These are phyloP conservation scores for Aureobasidium sp. DNA, from an alignment of 2,329 filamentous ascomycete species.

Conservation along the genomic window DNA sequence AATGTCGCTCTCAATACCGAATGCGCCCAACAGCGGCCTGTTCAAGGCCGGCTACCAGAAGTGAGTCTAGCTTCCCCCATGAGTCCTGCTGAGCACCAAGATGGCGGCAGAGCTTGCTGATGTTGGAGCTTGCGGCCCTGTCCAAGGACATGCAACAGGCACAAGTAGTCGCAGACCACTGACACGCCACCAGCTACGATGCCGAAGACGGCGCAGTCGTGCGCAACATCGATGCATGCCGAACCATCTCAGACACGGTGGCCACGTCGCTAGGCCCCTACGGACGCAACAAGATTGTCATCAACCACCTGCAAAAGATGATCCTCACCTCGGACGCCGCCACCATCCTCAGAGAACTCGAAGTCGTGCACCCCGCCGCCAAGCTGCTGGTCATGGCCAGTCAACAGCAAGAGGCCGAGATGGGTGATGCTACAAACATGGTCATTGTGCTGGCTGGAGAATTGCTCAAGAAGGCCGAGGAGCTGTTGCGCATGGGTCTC, in stretches of 20 bases:
- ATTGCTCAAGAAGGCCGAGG: constrained; percentile 92
- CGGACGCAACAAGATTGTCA: constrained; percentile 98
- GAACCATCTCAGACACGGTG: constrained; percentile 89
- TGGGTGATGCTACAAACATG: constrained; percentile 96
- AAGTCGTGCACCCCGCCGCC: constrained; percentile 94
- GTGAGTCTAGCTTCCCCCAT: constrained; percentile 42
- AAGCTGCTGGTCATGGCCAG: constrained; percentile 98
- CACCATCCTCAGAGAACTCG: constrained; percentile 92
- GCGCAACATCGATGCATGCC: constrained; percentile 97
- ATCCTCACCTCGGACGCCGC: constrained; percentile 96
- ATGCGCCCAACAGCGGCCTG: constrained; percentile 81
- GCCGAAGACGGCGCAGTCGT: constrained; percentile 97
- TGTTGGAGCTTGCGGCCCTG: constrained; percentile 11
- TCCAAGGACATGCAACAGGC: constrained; percentile 18
- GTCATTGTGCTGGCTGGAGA: constrained; percentile 95
- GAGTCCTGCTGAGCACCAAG: background rate
- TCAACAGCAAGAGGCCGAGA: constrained; percentile 97
- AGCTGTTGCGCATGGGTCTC: constrained; percentile 88
- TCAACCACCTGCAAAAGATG: constrained; percentile 99
- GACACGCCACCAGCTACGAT: constrained; percentile 66
- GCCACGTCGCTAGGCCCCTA: constrained; percentile 96
- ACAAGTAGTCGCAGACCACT: constrained; percentile 12
- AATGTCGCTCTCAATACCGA: constrained; percentile 96
- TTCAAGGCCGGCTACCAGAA: constrained; percentile 97
- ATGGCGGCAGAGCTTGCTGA: background rate